Percentiles rank a stretch among this genome's conserved stretches.
Evolutionary conservation across 352 stramenopile species (phyloP).

Genomic region (Phytopythium chamaehyphon): DNA sequence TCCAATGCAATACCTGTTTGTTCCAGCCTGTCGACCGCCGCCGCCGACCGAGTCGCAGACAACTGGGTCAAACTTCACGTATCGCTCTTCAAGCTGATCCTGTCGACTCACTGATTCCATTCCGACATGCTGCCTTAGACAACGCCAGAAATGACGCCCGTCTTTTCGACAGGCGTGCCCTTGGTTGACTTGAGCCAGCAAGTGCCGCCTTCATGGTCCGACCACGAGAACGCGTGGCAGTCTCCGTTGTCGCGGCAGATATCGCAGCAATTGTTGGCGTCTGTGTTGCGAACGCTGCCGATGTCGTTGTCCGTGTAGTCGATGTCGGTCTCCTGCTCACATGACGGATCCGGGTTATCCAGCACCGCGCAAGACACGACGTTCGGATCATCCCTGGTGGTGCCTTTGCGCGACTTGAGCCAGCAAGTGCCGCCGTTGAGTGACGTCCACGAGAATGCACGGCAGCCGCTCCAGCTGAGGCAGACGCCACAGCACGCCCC

Average conservation of each 20-base stretch:
- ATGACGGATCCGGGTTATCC: slow-evolving; percentile 13
- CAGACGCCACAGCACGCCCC: slow-evolving; percentile 28
- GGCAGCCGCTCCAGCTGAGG: slow-evolving; percentile 25
- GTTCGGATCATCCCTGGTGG: slow-evolving; percentile 8
- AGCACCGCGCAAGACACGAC: slow-evolving; percentile 21
- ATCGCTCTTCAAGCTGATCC: no score
- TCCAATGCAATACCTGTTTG: no score
- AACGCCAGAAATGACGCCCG: slow-evolving; percentile 24
- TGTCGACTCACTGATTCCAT: no score
- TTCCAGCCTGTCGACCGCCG: no score
- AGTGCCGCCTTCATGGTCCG: slow-evolving; percentile 14
- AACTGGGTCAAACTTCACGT: no score
- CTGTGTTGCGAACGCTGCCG: slow-evolving; percentile 14
- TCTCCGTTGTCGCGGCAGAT: slow-evolving; percentile 12
- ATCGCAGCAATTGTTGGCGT: slow-evolving; percentile 21
- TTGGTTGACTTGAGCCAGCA: slow-evolving; percentile 50
- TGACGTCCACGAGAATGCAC: slow-evolving; percentile 10
- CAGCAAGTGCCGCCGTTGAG: slow-evolving; percentile 10
- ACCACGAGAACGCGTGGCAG: slow-evolving; percentile 28
- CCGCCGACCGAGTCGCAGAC: no score
- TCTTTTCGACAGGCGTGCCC: slow-evolving; percentile 7
- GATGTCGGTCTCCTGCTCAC: slow-evolving; percentile 12
- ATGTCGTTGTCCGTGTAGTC: slow-evolving; percentile 22
- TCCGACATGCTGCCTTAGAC: slow-evolving; percentile 4
- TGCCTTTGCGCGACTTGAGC: slow-evolving; percentile 11